Evolutionary conservation across 2,329 filamentous ascomycete genomes (phyloP).

Genomic region (Aspergillus viridinutans): DNA sequence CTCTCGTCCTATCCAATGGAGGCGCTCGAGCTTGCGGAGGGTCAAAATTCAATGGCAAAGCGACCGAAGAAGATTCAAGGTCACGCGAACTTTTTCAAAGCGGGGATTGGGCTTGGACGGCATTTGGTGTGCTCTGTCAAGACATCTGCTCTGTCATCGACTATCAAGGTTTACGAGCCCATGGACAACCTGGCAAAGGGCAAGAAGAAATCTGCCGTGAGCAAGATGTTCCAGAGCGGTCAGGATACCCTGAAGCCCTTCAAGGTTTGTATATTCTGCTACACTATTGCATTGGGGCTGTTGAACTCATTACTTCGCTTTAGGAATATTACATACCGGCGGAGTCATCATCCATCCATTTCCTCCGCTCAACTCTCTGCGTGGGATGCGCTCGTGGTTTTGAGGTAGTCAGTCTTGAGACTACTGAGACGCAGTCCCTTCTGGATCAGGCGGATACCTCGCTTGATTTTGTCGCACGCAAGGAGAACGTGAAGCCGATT

Average conservation of each 20-base stretch:
- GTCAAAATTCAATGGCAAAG: constrained; percentile 68
- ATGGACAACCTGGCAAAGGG: constrained; percentile 91
- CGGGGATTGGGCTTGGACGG: constrained; percentile 87
- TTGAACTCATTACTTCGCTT: constrained; percentile 9
- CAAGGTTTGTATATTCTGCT: constrained; percentile 52
- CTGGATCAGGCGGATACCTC: constrained; percentile 97
- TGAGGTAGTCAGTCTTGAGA: constrained; percentile 93
- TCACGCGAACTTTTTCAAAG: constrained; percentile 98
- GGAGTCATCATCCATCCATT: constrained; percentile 97
- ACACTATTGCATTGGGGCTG: not conserved
- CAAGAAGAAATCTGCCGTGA: constrained; percentile 91
- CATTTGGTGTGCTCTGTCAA: constrained; percentile 97
- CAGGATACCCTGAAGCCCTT: constrained; percentile 95
- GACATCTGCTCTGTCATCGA: constrained; percentile 85
- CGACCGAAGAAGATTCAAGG: constrained; percentile 94
- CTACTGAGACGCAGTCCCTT: constrained; percentile 94
- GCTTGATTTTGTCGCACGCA: constrained; percentile 90
- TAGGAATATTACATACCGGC: constrained; percentile 96
- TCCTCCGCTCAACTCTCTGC: constrained; percentile 92
- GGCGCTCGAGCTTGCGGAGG: constrained; percentile 77
- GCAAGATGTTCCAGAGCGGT: constrained; percentile 89
- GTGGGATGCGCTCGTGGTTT: constrained; percentile 94
- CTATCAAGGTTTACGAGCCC: constrained; percentile 98
- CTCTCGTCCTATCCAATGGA: constrained; percentile 84
- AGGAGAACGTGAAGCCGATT: constrained; percentile 89